A percentile compares a stretch with the other conserved stretches of the same genome.
Conservation (phyloP, 139 green algal species). For the Volvox reticuliferus region DNA sequence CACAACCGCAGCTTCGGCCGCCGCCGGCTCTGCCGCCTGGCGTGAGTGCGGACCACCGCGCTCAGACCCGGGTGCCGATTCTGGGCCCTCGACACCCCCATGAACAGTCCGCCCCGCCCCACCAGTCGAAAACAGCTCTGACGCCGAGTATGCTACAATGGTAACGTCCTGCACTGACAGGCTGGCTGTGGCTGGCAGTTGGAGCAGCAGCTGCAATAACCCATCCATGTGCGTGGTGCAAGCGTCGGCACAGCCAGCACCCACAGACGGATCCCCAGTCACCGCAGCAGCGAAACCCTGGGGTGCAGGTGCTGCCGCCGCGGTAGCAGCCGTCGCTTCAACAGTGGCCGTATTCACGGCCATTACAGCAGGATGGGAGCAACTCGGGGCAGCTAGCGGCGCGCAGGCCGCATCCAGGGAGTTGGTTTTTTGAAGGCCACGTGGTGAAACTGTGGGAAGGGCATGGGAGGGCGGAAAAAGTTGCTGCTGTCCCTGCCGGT, state of each 20-base stretch:
- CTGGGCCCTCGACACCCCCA: background rate
- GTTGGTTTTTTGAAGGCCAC: no score
- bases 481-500: background rate
- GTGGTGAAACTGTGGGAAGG: no score
- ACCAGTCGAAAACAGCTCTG: background rate
- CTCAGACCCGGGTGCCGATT: no score
- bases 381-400: no score
- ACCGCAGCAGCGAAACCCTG: no score
- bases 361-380: background rate
- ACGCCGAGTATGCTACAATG: conserved; percentile 15
- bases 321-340: background rate
- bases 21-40: background rate
- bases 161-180: conserved; percentile 16
- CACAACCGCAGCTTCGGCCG: background rate
- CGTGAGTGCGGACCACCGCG: background rate
- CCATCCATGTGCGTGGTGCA: background rate
- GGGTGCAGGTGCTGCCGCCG: background rate
- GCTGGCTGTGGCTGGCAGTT: background rate
- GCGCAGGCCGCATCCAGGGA: no score
- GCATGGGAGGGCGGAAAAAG: no score
- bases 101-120: background rate
- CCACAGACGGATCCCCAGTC: background rate
- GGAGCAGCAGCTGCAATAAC: conserved; percentile 5
- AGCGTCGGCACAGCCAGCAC: background rate
- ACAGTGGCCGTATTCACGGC: background rate